Evolutionary conservation across 768 basidiomycete species (phyloP).

Genomic region (Pleurotus tuber-regium): DNA sequence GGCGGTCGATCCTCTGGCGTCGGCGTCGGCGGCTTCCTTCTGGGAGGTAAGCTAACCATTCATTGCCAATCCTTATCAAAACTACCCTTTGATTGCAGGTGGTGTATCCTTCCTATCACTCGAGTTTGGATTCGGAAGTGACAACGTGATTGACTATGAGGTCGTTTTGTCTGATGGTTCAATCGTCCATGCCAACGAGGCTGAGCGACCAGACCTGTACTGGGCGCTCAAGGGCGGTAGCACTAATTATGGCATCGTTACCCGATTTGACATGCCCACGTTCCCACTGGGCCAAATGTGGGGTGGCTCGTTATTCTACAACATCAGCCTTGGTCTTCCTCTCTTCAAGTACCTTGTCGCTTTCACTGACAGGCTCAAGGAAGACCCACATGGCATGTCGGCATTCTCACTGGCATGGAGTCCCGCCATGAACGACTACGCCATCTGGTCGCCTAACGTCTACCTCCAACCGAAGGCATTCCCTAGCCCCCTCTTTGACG

Average conservation of each 20-base stretch:
- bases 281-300: constrained; percentile 11
- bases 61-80: neutral
- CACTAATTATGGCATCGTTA: constrained; percentile 20
- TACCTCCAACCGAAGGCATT: constrained; percentile 8
- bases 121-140: constrained; percentile 13
- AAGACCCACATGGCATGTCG: constrained; percentile 10
- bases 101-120: constrained; percentile 16
- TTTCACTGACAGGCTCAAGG: constrained; percentile 6
- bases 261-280: constrained; percentile 16
- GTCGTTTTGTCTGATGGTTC: constrained; percentile 16
- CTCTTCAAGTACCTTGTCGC: constrained; percentile 11
- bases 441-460: constrained; percentile 11
- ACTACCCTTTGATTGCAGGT: constrained; percentile 5
- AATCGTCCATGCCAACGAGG: constrained; percentile 10
- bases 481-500: constrained; percentile 11
- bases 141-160: constrained; percentile 16
- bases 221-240: constrained; percentile 17
- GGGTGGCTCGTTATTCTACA: constrained; percentile 16
- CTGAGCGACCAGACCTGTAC: constrained; percentile 15
- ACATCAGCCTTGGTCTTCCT: constrained; percentile 1
- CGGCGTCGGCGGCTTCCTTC: constrained; percentile 16
- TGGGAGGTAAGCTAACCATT: constrained; percentile 12
- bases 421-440: constrained; percentile 5
- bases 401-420: constrained; percentile 11
- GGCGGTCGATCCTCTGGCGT: constrained; percentile 14